phyloP scores from a whole-genome alignment of 768 basidiomycete species.

The Lentinus tigrinus region DNA sequence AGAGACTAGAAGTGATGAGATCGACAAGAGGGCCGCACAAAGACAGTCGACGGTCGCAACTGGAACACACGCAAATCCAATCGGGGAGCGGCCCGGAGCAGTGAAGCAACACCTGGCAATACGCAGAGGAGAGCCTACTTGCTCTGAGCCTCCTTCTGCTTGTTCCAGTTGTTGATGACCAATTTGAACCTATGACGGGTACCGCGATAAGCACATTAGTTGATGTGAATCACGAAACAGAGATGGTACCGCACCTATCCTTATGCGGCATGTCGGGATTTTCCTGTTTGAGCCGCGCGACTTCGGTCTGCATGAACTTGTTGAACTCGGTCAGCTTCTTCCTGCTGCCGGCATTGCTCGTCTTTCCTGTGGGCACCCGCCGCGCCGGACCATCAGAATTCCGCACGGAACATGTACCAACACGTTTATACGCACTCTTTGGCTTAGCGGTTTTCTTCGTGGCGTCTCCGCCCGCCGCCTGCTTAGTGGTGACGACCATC shows the following conservation, averaged over 20 bases:
- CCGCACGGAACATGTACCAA: neutral
- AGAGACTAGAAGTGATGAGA: neutral
- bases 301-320: constrained; percentile 78
- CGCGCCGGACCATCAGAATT: constrained; percentile 13
- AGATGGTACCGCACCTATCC: constrained; percentile 53
- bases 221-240: constrained; percentile 37
- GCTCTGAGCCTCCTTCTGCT: constrained; percentile 44
- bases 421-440: constrained; percentile 23
- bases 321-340: constrained; percentile 74
- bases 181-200: constrained; percentile 45
- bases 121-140: neutral
- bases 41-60: neutral
- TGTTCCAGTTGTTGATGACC: constrained; percentile 79
- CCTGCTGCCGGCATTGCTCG: constrained; percentile 49
- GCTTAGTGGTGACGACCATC: constrained; percentile 21
- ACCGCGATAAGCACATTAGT: neutral
- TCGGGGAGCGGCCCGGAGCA: neutral
- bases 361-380: constrained; percentile 41
- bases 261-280: constrained; percentile 72
- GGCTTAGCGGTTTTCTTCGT: constrained; percentile 19
- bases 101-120: neutral
- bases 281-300: constrained; percentile 74
- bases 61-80: neutral
- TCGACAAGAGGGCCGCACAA: neutral
- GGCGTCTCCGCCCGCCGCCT: constrained; percentile 12